Conservation (phyloP, 176 grass and related monocot species). For the Carex littledalei region DNA sequence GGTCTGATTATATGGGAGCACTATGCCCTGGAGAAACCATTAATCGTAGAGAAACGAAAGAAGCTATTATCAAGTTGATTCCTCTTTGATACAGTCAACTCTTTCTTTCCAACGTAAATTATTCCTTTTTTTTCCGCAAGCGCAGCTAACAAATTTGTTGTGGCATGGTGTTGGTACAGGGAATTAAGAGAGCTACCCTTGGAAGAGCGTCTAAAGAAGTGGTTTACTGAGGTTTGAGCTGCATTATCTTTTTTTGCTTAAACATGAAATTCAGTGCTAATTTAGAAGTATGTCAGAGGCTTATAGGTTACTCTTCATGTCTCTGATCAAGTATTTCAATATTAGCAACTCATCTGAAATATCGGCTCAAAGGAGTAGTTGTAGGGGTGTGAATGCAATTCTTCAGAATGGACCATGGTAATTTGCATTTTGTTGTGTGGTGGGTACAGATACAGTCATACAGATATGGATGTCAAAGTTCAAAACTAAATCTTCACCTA, state of each 20-base stretch:
- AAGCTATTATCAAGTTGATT: conserved; percentile 14
- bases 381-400: not conserved
- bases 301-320: not conserved
- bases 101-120: not conserved
- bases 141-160: not conserved
- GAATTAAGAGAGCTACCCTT: conserved; percentile 10
- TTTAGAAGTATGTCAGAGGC: not conserved
- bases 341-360: not conserved
- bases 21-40: not conserved
- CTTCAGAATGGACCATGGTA: not conserved
- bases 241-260: not conserved
- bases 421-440: not conserved
- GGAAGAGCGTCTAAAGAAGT: conserved; percentile 23
- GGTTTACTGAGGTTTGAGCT: conserved; percentile 19
- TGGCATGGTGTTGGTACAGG: not conserved
- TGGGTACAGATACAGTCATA: not conserved
- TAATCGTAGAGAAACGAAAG: conserved; percentile 2
- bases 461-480: not conserved
- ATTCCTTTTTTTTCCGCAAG: not conserved
- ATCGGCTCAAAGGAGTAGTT: not conserved
- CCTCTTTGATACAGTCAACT: not conserved
- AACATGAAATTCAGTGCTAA: not conserved
- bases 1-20: conserved; percentile 21
- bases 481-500: not conserved
- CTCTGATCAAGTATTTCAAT: not conserved